Conservation (phyloP, 768 basidiomycete species). For the Hirschioporus abietinus region DNA sequence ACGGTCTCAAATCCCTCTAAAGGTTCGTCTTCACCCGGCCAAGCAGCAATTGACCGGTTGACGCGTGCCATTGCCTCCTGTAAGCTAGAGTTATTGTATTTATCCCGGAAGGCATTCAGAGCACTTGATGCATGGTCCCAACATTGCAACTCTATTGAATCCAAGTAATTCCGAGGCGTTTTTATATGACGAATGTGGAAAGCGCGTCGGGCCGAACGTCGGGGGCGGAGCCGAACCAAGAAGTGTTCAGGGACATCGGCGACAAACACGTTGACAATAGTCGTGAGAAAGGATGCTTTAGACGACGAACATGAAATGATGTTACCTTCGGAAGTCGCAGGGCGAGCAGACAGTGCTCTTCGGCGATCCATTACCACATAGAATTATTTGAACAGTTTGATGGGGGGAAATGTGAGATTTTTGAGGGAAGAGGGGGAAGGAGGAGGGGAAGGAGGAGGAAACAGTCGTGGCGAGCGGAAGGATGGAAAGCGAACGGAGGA, state of each 20-base stretch:
- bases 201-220: background rate
- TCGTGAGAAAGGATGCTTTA: background rate
- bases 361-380: constrained; percentile 53
- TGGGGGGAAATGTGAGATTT: background rate
- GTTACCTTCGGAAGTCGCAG: constrained; percentile 73
- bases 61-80: constrained; percentile 64
- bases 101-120: constrained; percentile 47
- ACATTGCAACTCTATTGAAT: constrained; percentile 56
- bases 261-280: background rate
- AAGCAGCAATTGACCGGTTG: constrained; percentile 64
- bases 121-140: constrained; percentile 68
- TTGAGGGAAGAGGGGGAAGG: background rate
- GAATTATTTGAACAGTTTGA: background rate
- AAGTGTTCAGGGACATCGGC: background rate
- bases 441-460: background rate
- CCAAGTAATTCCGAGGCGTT: background rate
- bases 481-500: constrained; percentile 1
- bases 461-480: background rate
- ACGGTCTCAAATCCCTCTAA: constrained; percentile 64
- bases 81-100: constrained; percentile 45
- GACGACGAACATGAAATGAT: constrained; percentile 17
- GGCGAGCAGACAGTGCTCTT: constrained; percentile 53
- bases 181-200: background rate
- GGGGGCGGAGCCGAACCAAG: background rate
- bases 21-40: constrained; percentile 67